phyloP scores from a whole-genome alignment of 495 filamentous ascomycete genomes.

The Trypethelium eluteriae region DNA sequence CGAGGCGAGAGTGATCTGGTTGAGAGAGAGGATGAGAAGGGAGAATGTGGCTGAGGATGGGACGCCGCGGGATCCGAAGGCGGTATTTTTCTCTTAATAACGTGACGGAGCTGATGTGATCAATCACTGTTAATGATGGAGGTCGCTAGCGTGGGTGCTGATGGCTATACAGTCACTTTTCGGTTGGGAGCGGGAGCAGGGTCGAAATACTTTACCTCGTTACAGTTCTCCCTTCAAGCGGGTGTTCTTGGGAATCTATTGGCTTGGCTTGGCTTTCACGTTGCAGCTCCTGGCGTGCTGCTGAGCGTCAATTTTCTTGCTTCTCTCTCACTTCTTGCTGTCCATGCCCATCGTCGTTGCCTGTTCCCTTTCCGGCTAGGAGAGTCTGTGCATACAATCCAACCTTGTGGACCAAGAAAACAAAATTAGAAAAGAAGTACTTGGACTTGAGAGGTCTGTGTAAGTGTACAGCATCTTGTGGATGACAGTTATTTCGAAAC shows the following conservation, averaged over 20 bases:
- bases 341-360: not conserved
- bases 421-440: no score
- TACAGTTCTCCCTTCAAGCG: not conserved
- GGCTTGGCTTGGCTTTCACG: not conserved
- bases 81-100: slow-evolving; percentile 76
- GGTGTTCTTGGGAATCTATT: not conserved
- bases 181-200: not conserved
- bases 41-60: slow-evolving; percentile 87
- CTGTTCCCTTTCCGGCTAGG: not conserved
- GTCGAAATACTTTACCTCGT: not conserved
- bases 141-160: no score
- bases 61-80: slow-evolving; percentile 83
- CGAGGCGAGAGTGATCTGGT: slow-evolving; percentile 78
- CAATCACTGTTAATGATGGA: no score
- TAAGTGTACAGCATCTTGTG: no score
- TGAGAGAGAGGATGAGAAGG: slow-evolving; percentile 72
- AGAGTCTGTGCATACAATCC: not conserved
- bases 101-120: not conserved
- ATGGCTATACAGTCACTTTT: not conserved
- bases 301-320: not conserved
- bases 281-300: not conserved
- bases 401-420: not conserved
- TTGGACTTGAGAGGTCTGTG: no score
- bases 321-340: not conserved
- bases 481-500: no score